Evolutionary conservation across 139 green algal genomes (phyloP).

Genomic region (Coelastrella sp.): DNA sequence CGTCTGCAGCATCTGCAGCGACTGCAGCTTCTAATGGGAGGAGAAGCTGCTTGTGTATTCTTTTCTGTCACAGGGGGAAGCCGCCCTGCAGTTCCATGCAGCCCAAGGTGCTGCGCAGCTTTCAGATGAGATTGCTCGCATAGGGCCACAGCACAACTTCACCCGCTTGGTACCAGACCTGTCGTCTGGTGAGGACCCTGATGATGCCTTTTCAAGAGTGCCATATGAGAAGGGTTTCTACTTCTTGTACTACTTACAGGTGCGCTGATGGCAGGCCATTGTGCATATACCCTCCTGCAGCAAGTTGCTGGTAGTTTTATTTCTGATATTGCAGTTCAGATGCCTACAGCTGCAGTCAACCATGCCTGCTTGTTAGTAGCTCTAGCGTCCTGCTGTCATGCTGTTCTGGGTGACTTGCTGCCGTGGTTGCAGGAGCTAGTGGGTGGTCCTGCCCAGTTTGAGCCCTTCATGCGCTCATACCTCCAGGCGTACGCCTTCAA

Average conservation of each 20-base stretch:
- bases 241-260: slow-evolving; percentile 89
- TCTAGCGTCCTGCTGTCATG: too few species aligned
- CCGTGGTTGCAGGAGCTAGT: slow-evolving; percentile 78
- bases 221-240: slow-evolving; percentile 92
- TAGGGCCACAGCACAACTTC: slow-evolving; percentile 41
- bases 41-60: background rate
- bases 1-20: background rate
- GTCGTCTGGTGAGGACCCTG: slow-evolving; percentile 80
- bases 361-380: too few species aligned
- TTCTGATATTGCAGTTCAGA: background rate
- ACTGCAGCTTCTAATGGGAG: too few species aligned
- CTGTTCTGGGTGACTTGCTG: slow-evolving; percentile 19
- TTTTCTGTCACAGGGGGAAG: too few species aligned
- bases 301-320: background rate
- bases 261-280: too few species aligned
- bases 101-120: slow-evolving; percentile 54
- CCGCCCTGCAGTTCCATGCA: slow-evolving; percentile 63
- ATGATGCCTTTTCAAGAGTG: slow-evolving; percentile 87
- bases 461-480: slow-evolving; percentile 78
- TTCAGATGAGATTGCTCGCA: slow-evolving; percentile 52
- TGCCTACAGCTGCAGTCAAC: too few species aligned
- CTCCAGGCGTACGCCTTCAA: slow-evolving; percentile 60
- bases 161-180: slow-evolving; percentile 63
- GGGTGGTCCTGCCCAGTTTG: slow-evolving; percentile 74
- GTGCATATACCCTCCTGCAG: too few species aligned